Evolutionary conservation across 495 filamentous ascomycete species (phyloP).

Genomic region (Rhypophila decipiens): DNA sequence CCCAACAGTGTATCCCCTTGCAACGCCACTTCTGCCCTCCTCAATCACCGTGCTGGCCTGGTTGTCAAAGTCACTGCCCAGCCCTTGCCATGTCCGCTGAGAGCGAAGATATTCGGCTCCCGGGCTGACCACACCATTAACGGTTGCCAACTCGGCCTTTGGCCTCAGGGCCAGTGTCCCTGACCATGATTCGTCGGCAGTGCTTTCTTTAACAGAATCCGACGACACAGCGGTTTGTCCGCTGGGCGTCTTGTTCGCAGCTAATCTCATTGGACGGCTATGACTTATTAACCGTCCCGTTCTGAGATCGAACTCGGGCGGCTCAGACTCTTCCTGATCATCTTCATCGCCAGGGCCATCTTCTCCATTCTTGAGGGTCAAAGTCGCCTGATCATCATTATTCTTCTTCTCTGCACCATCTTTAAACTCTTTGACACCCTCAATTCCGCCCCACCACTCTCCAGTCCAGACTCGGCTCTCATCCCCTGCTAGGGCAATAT

Average conservation of each 20-base stretch:
- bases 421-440: conserved; percentile 33
- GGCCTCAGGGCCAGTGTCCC: conserved; percentile 52
- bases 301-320: conserved; percentile 87
- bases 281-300: conserved; percentile 81
- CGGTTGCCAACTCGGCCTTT: conserved; percentile 63
- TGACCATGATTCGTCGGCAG: conserved; percentile 9
- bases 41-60: conserved; percentile 64
- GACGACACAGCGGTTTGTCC: background rate
- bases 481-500: conserved; percentile 64
- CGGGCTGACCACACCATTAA: conserved; percentile 80
- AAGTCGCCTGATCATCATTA: conserved; percentile 8
- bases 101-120: conserved; percentile 80
- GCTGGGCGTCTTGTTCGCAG: background rate
- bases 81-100: conserved; percentile 82
- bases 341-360: conserved; percentile 18
- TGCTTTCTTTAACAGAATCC: conserved; percentile 12
- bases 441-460: conserved; percentile 70
- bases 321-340: conserved; percentile 46
- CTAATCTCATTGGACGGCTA: conserved; percentile 65
- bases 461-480: conserved; percentile 67
- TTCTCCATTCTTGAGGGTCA: too few relatives aligned
- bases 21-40: conserved; percentile 82
- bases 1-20: conserved; percentile 81
- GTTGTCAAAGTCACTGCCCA: conserved; percentile 78
- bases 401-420: conserved; percentile 2